Base-by-base conservation (phyloP, 2,329 filamentous ascomycete species). In the Xylariaceae sp. region DNA sequence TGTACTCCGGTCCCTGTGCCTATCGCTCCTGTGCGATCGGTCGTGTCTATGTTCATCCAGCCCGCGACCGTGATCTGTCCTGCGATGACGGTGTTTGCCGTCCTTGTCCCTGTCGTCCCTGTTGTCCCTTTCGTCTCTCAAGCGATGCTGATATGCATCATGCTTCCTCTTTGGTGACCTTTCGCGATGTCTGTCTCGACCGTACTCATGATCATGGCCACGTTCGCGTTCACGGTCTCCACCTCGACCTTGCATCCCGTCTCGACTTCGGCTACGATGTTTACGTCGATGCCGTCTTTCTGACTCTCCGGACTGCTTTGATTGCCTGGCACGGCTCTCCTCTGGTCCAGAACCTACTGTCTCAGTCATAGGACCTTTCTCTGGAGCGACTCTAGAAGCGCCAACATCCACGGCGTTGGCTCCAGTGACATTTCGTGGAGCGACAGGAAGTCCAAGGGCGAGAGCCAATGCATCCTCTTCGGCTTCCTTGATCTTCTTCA, bases 401-500 rank as follows among this genome's bases (percentile, higher is more conserved):
- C 66, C 68, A 34, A 88, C 81, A 47, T 85, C 87, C 9, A 96
- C 74, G 0, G 89, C 83, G 72, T 94, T 95, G 2, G 82, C 81
- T 3, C 81, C 83, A 1, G 81, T 82, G 0, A 78, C 77, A 53
- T 84, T 82, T 55, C 84, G 80, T 5, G 80, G 76, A 0, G 87
- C 83, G 1, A 88, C 80, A 0, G 90, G 91, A 35, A 97, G 76
- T 0, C 94, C 94, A 56, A 99, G 77, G 0, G 92, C 92, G 50
- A 80, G 82, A 2, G 91, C 87, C 72, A 97, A 87, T 1, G 92
- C 94, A 73, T 97, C 93, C 71, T 96, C 90, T 70, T 99, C 94
- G 0, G 89, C 90, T 73, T 96, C 89, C 70, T 96, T 97, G 71
- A 66, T 82, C 66, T 82, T 86, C 67, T 85, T 84, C 67, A 94